Base-by-base conservation (phyloP, 176 grass and related monocot species). In the Zea luxurians region DNA sequence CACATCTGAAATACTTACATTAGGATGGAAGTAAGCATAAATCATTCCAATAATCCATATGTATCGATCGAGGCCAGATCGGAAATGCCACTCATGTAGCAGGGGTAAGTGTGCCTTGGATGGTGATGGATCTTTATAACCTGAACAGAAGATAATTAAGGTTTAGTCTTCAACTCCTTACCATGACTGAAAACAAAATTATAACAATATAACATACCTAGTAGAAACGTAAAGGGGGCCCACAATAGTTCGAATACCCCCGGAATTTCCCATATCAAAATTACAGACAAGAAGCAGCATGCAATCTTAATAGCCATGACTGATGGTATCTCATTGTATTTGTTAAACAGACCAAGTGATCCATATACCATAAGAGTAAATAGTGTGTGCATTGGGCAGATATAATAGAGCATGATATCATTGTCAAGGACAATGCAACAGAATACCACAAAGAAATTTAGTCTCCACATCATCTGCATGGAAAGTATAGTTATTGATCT, bases 11-110 rank as follows among this genome's bases (percentile, higher is more conserved):
- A 71, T 66, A 86, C 92, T 90, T 88, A 95, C 96, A 77, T 83
- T 99, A 74, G 96, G 96, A 70, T 95, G 96, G 73, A 89, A 95
- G 83, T 98, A 98, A 72, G 96, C 96, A 89, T 98, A 98, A 73
- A 98, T 95, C 96, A 98, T 98, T 83, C 96, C 96, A 73, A 98
- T 55, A 69, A 98, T 98, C 96, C 96, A 98, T 76, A 98, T 92
- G 67, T 98, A 98, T 42, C 96, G 83, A 81, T 98, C 96, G 47
- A 98, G 96, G 34, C 96, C 96, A 63, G 96, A 94, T 40, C 96
- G 90, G 81, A 98, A 98, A 83, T 90, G 89, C 96, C 96, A 98
- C 72, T 98, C 96, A 37, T 94, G 96, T 73, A 98, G 81, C 9
- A 85, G 79, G 44, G 89, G 88, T 45, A 91, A 85, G 35, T 90